A percentile compares a stretch with the other conserved stretches of the same genome.
These are phyloP conservation scores for Phytophthora citricola DNA, from an alignment of 352 stramenopile genomes.

Conservation along the genomic window DNA sequence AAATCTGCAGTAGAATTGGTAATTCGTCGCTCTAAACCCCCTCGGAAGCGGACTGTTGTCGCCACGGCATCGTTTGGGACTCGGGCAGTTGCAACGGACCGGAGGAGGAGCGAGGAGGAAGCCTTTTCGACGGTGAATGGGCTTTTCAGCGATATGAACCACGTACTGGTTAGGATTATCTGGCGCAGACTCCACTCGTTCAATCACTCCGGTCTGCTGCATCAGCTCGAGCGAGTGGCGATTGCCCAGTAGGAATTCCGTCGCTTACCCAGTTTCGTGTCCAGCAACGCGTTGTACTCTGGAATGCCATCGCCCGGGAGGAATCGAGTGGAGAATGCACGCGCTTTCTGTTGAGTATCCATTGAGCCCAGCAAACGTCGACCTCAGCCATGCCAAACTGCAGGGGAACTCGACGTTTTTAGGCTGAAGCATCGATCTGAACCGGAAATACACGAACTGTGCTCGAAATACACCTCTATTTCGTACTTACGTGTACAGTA, in stretches of 20 bases:
- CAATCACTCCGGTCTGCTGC: conserved; percentile 71
- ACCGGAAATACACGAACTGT: conserved; percentile 18
- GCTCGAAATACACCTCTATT: conserved; percentile 44
- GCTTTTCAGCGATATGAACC: conserved; percentile 64
- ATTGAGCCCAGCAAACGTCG: conserved; percentile 15
- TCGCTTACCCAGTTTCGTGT: conserved; percentile 63
- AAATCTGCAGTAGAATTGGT: conserved; percentile 4
- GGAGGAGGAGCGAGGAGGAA: conserved; percentile 34
- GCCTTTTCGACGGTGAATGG: conserved; percentile 46
- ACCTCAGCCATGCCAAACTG: conserved; percentile 21
- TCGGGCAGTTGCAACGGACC: conserved; percentile 27
- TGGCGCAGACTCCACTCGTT: conserved; percentile 50
- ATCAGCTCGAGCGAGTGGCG: conserved; percentile 58
- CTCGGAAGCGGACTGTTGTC: conserved; percentile 16
- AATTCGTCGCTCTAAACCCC: conserved; percentile 4
- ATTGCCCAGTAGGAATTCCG: conserved; percentile 76
- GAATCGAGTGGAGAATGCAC: conserved; percentile 69
- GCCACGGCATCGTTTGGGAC: conserved; percentile 24
- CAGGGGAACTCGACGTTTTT: background rate
- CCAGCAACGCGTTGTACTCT: conserved; percentile 75
- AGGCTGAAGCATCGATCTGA: conserved; percentile 2
- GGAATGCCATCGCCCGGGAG: conserved; percentile 71
- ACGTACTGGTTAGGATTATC: conserved; percentile 77
- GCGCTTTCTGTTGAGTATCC: conserved; percentile 24
- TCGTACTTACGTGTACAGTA: conserved; percentile 66